Evolutionary conservation across 129 eudicot genomes (phyloP), one percentile per base, ranked within the genome.

Genomic region (Lonicera japonica): DNA sequence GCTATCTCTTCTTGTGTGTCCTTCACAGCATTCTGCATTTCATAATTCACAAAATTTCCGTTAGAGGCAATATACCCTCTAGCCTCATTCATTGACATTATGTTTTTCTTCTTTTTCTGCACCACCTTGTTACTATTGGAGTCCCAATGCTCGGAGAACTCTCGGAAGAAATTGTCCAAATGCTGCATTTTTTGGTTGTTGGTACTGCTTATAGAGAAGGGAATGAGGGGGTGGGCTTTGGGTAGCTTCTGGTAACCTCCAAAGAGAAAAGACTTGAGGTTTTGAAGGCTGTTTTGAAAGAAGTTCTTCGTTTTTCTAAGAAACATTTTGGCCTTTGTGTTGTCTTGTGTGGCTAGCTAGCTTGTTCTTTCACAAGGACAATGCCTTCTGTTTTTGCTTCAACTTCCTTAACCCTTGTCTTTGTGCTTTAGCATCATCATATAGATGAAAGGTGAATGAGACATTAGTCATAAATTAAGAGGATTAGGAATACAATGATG

Each of bases 251-350:
- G 83, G 56, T 82, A 72, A 36, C 77, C 64, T 52, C 72, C 75
- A 47, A 70, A 65, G 56, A 80, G 67, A 64, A 72, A 74, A 60
- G 82, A 84, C 54, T 82, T 87, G 80, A 87, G 66, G 64, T 61
- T 77, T 36, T 55, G 74, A 56, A 84, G 50, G 29, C 79, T 70
- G 76, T 61, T 78, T 66, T 59, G 68, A 55, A 84, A 36, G 64
- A 87, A 78, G 21, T 19, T 75, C 52, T 77, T 87, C 68, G 84
- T 76, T 71, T 66, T 83, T 58, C 70, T 77, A 60, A 82, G 69
- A 66, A 78, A 52, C 89, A 86, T 79, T 65, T 74, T 63, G 77
- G 65, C 24, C 79, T 22, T 61, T 0, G 29, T 21, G 51, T 21
- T 38, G 60, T 40, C 45, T 23, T 60, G 38, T 51, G 50, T 69